These are phyloP conservation scores for Lactarius vividus DNA, from an alignment of 768 basidiomycete species.

Conservation along the genomic window DNA sequence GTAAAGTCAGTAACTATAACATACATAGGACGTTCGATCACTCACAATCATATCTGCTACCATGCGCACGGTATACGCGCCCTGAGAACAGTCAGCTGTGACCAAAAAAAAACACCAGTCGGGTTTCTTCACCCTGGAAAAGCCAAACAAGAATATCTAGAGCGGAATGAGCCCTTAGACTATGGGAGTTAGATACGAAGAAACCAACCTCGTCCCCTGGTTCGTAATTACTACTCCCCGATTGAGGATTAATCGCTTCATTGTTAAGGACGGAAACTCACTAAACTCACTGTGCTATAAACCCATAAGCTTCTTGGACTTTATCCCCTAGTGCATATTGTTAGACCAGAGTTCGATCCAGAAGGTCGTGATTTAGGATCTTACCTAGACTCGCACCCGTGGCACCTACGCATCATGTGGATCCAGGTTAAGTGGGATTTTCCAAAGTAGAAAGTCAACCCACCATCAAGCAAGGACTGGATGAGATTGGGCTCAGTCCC, in stretches of 20 bases:
- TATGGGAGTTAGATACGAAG: neutral
- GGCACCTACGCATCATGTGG: slow-evolving; percentile 45
- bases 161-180: neutral
- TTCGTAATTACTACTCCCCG: slow-evolving; percentile 53
- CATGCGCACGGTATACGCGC: slow-evolving; percentile 76
- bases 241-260: neutral
- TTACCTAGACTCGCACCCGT: slow-evolving; percentile 62
- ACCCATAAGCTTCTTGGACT: slow-evolving; percentile 77
- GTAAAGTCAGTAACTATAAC: slow-evolving; percentile 13
- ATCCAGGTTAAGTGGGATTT: neutral
- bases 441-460: slow-evolving; percentile 13
- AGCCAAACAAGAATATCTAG: slow-evolving; percentile 76
- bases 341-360: slow-evolving; percentile 11
- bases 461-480: slow-evolving; percentile 60
- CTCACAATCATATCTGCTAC: slow-evolving; percentile 65
- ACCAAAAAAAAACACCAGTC: neutral
- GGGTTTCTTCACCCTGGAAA: slow-evolving; percentile 58
- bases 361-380: neutral
- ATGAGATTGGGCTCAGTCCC: slow-evolving; percentile 56
- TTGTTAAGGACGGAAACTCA: slow-evolving; percentile 37
- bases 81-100: slow-evolving; percentile 40
- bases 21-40: neutral
- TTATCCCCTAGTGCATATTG: slow-evolving; percentile 52
- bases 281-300: slow-evolving; percentile 74
- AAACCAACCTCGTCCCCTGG: slow-evolving; percentile 65